Evolutionary conservation across 176 grass and related monocot genomes (phyloP).

Genomic region (Melocanna baccifera): DNA sequence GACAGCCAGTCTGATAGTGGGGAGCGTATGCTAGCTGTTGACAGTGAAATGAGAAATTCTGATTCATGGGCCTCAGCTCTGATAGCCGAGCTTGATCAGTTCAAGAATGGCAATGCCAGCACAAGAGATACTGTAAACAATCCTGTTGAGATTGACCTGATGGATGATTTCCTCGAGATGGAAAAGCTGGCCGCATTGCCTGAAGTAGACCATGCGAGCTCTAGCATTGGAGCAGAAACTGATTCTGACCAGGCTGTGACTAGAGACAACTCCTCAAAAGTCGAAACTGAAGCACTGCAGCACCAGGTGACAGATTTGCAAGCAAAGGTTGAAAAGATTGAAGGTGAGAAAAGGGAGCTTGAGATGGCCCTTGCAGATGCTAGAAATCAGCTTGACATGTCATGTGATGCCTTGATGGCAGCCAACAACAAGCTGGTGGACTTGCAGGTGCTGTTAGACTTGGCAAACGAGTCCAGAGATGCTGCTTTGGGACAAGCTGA

Average conservation of each 20-base stretch:
- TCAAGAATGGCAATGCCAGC: slow-evolving; percentile 49
- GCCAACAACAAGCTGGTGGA: slow-evolving; percentile 64
- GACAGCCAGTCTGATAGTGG: slow-evolving; percentile 85
- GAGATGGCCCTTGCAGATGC: slow-evolving; percentile 54
- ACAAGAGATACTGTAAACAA: slow-evolving; percentile 48
- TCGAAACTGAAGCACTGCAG: slow-evolving; percentile 48
- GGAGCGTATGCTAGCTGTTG: slow-evolving; percentile 56
- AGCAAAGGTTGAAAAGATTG: slow-evolving; percentile 52
- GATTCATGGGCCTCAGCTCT: slow-evolving; percentile 82
- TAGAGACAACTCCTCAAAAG: slow-evolving; percentile 33
- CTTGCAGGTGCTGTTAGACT: slow-evolving; percentile 58
- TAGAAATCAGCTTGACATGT: slow-evolving; percentile 47
- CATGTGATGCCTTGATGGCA: slow-evolving; percentile 39
- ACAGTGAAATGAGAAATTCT: slow-evolving; percentile 62
- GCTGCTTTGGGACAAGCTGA: slow-evolving; percentile 43
- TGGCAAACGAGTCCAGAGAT: slow-evolving; percentile 51
- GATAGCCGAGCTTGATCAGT: slow-evolving; percentile 79
- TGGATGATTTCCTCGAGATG: slow-evolving; percentile 99
- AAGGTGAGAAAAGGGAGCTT: slow-evolving; percentile 66
- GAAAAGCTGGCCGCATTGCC: slow-evolving; percentile 76
- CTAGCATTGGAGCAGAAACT: slow-evolving; percentile 46
- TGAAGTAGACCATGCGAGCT: slow-evolving; percentile 43
- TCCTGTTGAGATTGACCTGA: slow-evolving; percentile 73
- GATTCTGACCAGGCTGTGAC: slow-evolving; percentile 45
- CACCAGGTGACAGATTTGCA: slow-evolving; percentile 35